Base-by-base conservation (phyloP, 164 flowering plant genomes). In the Echeveria elegans region DNA sequence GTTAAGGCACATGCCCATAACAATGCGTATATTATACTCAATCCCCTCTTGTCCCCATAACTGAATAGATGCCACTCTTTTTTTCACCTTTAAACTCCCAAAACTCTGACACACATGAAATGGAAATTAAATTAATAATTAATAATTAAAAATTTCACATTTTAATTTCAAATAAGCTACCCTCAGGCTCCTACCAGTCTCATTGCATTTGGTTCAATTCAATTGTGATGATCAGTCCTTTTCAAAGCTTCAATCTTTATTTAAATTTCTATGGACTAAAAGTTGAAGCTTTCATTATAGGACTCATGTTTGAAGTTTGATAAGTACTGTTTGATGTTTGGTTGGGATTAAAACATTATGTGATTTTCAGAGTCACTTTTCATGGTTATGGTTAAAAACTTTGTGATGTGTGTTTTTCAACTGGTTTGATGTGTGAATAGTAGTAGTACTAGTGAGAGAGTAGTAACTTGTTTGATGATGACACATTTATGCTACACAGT, bases 61-160 rank as follows among this genome's bases (percentile, higher is more conserved):
- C 31, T 56, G 61, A 56, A 28, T 56, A 56, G 61, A 56, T 56
- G 32, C 61, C 61, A 56, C 61, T 56, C 61, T 28, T 56, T 53
- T 45, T n/a, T 28, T 53, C 23, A 6, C 58, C 28, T 56, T 56
- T n/a, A n/a, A 56, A 14, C 61, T 56, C 32, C 61, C 3, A 56
- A 56, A 26, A 56, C 61, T 11, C 61, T 56, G 61, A 56, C 61
- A 56, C 61, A 50, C 32, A 24, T 56, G 32, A 56, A 52, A 28
- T 52, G 58, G 58, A 52, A 52, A 43, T 11, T n/a, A n/a, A n/a
- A n/a, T n/a, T n/a, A n/a, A n/a, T n/a, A n/a, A n/a, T n/a, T n/a
- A n/a, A n/a, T 38, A 38, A 10, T 14, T 14, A 43, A 43, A 56
- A 7, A 56, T 14, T 32, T 56, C 61, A 26, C 14, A 11, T 23